phyloP scores from a whole-genome alignment of 495 filamentous ascomycete genomes.

The Xylaria scruposa region DNA sequence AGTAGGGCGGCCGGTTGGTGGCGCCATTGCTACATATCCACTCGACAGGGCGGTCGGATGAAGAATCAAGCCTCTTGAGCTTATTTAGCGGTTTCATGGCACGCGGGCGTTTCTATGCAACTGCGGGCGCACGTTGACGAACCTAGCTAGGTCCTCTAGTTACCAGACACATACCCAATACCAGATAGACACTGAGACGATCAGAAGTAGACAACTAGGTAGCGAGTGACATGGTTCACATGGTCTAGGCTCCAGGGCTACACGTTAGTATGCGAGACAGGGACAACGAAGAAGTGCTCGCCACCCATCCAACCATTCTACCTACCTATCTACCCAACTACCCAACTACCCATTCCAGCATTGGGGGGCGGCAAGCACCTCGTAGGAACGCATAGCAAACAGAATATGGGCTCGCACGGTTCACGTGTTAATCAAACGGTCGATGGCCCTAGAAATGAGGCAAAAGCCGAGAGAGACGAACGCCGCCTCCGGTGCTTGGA shows the following conservation, averaged over 20 bases:
- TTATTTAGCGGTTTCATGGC: conserved; percentile 22
- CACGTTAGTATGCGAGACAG: conserved; percentile 5
- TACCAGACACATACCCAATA: background rate
- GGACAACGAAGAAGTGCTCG: conserved; percentile 1
- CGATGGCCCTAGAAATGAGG: conserved; percentile 17
- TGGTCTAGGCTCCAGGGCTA: conserved; percentile 8
- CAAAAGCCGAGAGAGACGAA: conserved; percentile 15
- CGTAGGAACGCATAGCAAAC: conserved; percentile 15
- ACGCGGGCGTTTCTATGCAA: background rate
- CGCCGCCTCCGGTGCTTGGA: background rate
- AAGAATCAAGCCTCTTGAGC: conserved; percentile 20
- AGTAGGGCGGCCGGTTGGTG: conserved; percentile 7
- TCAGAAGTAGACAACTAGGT: background rate
- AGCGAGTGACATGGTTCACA: background rate
- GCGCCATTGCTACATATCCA: background rate
- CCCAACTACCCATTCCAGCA: conserved; percentile 1
- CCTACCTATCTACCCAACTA: background rate
- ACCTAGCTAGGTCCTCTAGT: conserved; percentile 8
- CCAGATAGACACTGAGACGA: background rate
- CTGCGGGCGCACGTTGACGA: conserved; percentile 11
- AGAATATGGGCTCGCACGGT: conserved; percentile 17
- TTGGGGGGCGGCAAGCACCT: conserved; percentile 1
- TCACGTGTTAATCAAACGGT: conserved; percentile 28
- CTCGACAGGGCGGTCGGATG: conserved; percentile 14
- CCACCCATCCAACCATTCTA: background rate